Evolutionary conservation across 805 yeast genomes (phyloP).

Genomic region (Hanseniaspora lindneri): DNA sequence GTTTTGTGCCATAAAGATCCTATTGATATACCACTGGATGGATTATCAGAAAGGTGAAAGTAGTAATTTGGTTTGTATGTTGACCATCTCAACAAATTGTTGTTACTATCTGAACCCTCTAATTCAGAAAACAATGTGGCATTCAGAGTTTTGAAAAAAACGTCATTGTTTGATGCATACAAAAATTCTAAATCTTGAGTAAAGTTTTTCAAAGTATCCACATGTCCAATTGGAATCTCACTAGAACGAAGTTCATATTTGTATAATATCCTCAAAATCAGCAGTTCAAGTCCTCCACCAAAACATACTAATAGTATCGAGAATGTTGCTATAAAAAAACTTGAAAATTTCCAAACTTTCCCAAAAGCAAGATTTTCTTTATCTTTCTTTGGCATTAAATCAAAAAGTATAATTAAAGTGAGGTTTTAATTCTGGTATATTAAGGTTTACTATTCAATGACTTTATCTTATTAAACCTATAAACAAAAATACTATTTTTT

Average conservation of each 20-base stretch:
- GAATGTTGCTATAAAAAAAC: not conserved
- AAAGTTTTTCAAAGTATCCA: not conserved
- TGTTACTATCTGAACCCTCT: not conserved
- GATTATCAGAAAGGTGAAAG: slow-evolving; percentile 1
- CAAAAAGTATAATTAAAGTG: too few species aligned
- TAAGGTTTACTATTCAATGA: too few species aligned
- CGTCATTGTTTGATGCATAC: not conserved
- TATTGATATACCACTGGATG: not conserved
- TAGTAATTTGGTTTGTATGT: slow-evolving; percentile 5
- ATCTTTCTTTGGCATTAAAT: not conserved
- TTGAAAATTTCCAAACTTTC: too few species aligned
- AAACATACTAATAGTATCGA: not conserved
- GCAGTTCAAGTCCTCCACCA: not conserved
- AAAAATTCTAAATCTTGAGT: not conserved
- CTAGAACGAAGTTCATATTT: not conserved
- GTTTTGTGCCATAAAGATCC: slow-evolving; percentile 14
- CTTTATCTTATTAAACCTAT: too few species aligned
- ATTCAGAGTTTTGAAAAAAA: not conserved
- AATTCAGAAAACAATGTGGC: not conserved
- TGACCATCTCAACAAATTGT: not conserved
- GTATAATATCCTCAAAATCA: not conserved
- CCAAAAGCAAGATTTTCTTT: not conserved
- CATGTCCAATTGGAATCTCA: not conserved
- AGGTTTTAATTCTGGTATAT: too few species aligned
- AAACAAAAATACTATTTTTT: too few species aligned